A percentile compares a stretch with the other conserved stretches of the same genome.
phyloP scores from a whole-genome alignment of 1,284 basidiomycete species.

The Trichosporon sp. region DNA sequence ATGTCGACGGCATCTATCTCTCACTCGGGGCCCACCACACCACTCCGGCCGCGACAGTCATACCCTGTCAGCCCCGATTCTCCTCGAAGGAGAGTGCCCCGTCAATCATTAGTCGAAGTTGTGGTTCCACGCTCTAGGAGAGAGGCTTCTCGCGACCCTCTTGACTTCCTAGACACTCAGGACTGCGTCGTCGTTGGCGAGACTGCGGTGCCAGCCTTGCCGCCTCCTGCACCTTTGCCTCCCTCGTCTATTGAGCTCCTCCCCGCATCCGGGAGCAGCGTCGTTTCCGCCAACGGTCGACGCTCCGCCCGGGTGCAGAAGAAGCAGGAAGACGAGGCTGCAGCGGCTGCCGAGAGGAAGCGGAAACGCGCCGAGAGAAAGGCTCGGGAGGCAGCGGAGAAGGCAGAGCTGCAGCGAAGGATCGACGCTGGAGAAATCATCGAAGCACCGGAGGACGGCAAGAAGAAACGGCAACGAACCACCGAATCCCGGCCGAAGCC shows the following conservation, averaged over 20 bases:
- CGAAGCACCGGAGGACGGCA: constrained; percentile 3
- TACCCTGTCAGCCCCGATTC: neutral
- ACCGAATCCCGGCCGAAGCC: constrained; percentile 1
- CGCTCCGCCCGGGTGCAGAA: constrained; percentile 22
- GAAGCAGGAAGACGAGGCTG: constrained; percentile 22
- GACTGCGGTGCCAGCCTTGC: constrained; percentile 5
- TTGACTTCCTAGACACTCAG: neutral
- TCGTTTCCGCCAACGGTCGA: neutral
- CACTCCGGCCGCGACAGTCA: neutral
- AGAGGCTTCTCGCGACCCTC: neutral
- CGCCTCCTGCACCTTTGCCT: neutral
- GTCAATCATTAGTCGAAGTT: neutral
- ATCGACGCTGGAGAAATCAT: neutral
- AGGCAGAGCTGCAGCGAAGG: constrained; percentile 5
- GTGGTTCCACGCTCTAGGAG: constrained; percentile 1
- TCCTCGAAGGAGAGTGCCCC: neutral
- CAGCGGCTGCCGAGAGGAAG: constrained; percentile 24
- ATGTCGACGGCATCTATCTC: neutral
- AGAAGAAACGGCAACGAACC: constrained; percentile 11
- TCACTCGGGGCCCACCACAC: neutral
- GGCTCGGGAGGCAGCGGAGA: constrained; percentile 11
- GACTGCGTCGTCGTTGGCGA: neutral
- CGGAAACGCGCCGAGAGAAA: constrained; percentile 22
- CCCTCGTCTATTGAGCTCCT: neutral
- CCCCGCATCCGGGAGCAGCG: neutral